Evolutionary conservation across 805 yeast genomes (phyloP), one percentile per base, ranked within the genome.

Genomic region (Schizosaccharomyces japonicus): DNA sequence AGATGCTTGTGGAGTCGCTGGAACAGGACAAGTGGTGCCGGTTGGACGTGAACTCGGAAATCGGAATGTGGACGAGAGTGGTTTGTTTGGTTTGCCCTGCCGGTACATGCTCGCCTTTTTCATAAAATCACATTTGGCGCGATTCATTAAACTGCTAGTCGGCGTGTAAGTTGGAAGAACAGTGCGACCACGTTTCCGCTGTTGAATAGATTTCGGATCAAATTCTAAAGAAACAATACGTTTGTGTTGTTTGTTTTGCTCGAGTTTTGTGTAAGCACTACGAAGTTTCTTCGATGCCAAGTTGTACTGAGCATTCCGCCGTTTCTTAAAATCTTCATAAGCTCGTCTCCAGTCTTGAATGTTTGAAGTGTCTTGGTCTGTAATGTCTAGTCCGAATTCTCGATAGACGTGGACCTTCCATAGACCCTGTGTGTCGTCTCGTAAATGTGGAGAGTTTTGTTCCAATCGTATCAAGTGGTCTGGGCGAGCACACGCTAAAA

Each of bases 211-310:
- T 7, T 27, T 17, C 13, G 42, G 42, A 7, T 36, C 42, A 5
- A 25, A 13, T 23, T 36, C 42, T 17, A 36, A 11, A 36, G 42
- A 27, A 6, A 36, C 42, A 21, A 36, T 36, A 4, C 42, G 42
- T 13, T 36, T 36, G 23, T 15, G 17, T 19, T 36, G 42, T 11
- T 36, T 36, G 6, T 15, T 36, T 11, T 36, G 42, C 28, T 36
- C 42, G 10, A 36, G 42, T 4, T 36, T 36, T 8, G 42, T 36
- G 42, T 36, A 36, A 36, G 42, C 42, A 19, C 23, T 36, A 19
- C 42, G 42, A 36, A 36, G 42, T 11, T 36, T 36, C 13, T 17
- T 27, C 15, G 42, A 36, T 19, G 42, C 42, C 10, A 15, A 25
- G 13, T 36, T 36, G 26, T 36, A 36, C 7, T 36, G 42, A 36